Conservation (phyloP, 768 basidiomycete species). For the Cyclocybe aegerita region DNA sequence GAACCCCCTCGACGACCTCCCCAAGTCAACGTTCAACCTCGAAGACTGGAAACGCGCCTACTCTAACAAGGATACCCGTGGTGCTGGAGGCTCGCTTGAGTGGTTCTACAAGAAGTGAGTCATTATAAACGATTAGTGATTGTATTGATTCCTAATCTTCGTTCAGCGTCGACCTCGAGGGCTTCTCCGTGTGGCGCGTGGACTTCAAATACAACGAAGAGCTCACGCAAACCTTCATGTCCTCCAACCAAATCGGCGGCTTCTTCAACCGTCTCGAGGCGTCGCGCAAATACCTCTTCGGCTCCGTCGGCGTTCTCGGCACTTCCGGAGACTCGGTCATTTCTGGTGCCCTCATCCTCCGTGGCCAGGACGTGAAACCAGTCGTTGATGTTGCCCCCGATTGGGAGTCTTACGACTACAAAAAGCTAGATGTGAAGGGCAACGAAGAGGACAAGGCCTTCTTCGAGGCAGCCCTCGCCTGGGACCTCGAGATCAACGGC, state of each 20-base stretch:
- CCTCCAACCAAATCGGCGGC: constrained; percentile 88
- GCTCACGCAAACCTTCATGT: constrained; percentile 92
- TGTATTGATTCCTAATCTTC: neutral
- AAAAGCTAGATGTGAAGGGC: constrained; percentile 64
- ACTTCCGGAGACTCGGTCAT: constrained; percentile 75
- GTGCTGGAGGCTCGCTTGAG: constrained; percentile 76
- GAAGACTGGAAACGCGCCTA: constrained; percentile 98
- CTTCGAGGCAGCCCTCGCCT: constrained; percentile 91
- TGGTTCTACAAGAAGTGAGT: constrained; percentile 97
- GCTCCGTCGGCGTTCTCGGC: constrained; percentile 90
- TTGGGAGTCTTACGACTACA: constrained; percentile 87
- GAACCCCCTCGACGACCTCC: constrained; percentile 92
- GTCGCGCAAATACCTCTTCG: constrained; percentile 95
- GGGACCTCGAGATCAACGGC: constrained; percentile 88
- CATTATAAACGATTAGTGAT: neutral
- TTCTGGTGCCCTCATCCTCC: constrained; percentile 77
- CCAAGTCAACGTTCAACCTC: constrained; percentile 84
- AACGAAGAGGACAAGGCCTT: constrained; percentile 79
- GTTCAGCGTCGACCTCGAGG: constrained; percentile 78
- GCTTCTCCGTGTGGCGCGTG: constrained; percentile 89
- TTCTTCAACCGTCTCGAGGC: constrained; percentile 99
- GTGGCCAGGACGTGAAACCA: constrained; percentile 72
- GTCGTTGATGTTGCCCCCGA: constrained; percentile 85
- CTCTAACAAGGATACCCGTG: constrained; percentile 97
- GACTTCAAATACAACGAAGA: constrained; percentile 98